Conservation (phyloP, 768 basidiomycete species). For the Amanita inopinata region DNA sequence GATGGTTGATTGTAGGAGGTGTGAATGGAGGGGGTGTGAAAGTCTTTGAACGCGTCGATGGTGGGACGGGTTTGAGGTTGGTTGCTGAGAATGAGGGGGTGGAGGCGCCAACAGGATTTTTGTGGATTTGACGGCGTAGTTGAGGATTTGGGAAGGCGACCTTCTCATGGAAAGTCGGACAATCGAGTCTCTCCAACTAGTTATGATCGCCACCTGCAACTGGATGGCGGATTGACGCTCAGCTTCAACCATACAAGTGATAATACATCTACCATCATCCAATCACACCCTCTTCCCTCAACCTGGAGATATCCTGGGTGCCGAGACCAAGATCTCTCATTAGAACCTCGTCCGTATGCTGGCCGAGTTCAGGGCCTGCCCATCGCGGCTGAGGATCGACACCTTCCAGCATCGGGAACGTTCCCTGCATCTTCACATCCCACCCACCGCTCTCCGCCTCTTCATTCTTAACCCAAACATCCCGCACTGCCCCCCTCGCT, state of each 20-base stretch:
- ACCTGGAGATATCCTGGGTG: constrained; percentile 23
- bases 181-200: too few species aligned
- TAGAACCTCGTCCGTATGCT: constrained; percentile 44
- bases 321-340: constrained; percentile 32
- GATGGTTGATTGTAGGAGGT: constrained; percentile 59
- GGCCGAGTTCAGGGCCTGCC: constrained; percentile 63
- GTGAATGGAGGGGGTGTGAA: constrained; percentile 56
- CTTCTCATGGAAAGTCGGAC: too few species aligned
- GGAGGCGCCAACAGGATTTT: constrained; percentile 43
- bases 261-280: constrained; percentile 19
- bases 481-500: constrained; percentile 47
- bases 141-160: too few species aligned
- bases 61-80: constrained; percentile 44
- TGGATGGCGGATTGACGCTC: too few species aligned
- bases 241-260: too few species aligned
- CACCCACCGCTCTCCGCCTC: constrained; percentile 31
- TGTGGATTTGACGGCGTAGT: constrained; percentile 28
- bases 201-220: too few species aligned
- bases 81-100: constrained; percentile 37
- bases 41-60: constrained; percentile 56
- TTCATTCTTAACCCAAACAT: constrained; percentile 40
- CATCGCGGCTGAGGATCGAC: constrained; percentile 48
- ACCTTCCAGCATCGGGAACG: constrained; percentile 54
- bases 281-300: constrained; percentile 33
- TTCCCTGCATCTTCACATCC: constrained; percentile 59